Evolutionary conservation across 306 rosid genomes (phyloP).

Genomic region (Abrus precatorius): DNA sequence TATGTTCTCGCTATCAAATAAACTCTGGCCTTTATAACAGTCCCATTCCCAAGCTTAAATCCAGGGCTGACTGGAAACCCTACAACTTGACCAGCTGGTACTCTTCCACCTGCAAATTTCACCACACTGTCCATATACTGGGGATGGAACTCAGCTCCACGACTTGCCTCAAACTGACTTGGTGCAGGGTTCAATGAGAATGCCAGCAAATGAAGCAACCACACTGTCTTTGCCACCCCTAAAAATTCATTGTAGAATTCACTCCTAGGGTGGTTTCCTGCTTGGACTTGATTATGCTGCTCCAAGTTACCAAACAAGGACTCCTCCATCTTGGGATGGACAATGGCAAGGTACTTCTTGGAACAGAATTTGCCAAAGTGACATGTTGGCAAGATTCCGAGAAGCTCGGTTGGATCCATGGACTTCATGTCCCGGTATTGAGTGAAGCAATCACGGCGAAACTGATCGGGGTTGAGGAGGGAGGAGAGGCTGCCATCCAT

Average conservation of each 20-base stretch:
- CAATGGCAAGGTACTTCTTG: constrained; percentile 86
- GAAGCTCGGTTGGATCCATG: constrained; percentile 93
- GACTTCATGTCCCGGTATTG: constrained; percentile 89
- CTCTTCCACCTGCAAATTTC: constrained; percentile 67
- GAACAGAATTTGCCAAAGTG: constrained; percentile 92
- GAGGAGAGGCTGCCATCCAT: constrained; percentile 97
- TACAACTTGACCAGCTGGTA: constrained; percentile 75
- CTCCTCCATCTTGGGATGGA: constrained; percentile 98
- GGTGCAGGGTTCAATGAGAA: constrained; percentile 92
- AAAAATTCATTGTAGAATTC: constrained; percentile 79
- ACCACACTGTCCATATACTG: constrained; percentile 90
- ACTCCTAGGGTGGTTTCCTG: constrained; percentile 85
- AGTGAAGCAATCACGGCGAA: constrained; percentile 82
- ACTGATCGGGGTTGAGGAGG: constrained; percentile 89
- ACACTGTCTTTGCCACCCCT: constrained; percentile 80
- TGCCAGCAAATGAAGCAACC: constrained; percentile 95
- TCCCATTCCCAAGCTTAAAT: constrained; percentile 86
- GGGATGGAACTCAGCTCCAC: constrained; percentile 85
- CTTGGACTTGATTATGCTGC: constrained; percentile 73
- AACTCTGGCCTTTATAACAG: constrained; percentile 86
- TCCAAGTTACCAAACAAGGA: constrained; percentile 92
- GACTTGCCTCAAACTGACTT: constrained; percentile 86
- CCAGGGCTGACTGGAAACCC: constrained; percentile 93
- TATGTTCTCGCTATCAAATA: constrained; percentile 68
- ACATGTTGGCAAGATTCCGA: constrained; percentile 86